Base-by-base conservation (phyloP, 2,329 filamentous ascomycete genomes). In the Colletotrichum spinosum region DNA sequence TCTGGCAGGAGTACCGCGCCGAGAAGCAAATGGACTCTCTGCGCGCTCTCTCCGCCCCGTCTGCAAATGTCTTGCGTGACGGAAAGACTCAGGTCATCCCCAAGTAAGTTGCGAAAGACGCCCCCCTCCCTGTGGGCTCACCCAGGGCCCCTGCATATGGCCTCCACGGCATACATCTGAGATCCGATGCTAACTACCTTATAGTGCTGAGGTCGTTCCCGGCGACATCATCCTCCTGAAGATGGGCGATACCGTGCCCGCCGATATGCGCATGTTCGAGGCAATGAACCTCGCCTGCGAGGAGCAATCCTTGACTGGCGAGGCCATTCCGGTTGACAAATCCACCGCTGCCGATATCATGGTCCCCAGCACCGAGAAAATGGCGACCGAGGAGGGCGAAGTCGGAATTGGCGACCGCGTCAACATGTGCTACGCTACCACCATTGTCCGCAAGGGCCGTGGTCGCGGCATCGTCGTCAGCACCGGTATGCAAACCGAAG, bases 211-310 rank as follows among this genome's bases (percentile, higher is more conserved):
- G 62, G 85, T 93, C 42, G 88, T 93, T 0, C 88, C 88, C n/a
- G 92, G 91, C 46, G 91, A 94, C 68, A 83, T 93, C 61, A 82
- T 90, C 65, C 79, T 86, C 42, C 81, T 90, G 71, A 90, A 87
- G 78, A 91, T 88, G 77, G 91, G 91, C 65, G 91, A 93, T 75
- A 92, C 90, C 4, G 86, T 93, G 45, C 91, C 91, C 9, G 91
- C 91, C 42, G 91, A 94, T 72, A 76, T 93, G 45, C 88, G 90
- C 59, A 77, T 90, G 17, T 84, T 92, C 69, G 89, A 93, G 72
- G 86, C 85, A 65, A 92, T 94, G 86, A 95, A 96, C 75, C 83
- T 94, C 50, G 88, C 89, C 67, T 93, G 91, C 72, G 93, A 97
- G 70, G 91, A 94, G 76, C 89, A 90, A 50, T 88, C 91, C 54